Base-by-base conservation (phyloP, 2,329 filamentous ascomycete genomes). In the Cordyceps tenuipes region DNA sequence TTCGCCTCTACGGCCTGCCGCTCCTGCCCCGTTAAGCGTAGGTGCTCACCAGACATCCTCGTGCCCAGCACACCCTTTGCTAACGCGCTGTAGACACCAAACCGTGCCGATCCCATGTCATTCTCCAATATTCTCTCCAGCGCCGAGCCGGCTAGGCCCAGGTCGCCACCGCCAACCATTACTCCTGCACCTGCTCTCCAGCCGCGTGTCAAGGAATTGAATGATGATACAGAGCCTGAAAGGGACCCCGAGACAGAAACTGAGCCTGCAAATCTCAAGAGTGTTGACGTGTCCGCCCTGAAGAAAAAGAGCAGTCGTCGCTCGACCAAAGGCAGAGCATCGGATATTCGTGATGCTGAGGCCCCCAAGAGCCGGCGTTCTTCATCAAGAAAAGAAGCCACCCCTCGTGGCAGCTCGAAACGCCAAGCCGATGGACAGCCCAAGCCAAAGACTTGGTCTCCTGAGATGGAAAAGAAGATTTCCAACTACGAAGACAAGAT, bases 81-180 rank as follows among this genome's bases (percentile, higher is more conserved):
- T 44, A 44, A 49, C 56, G 43, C 46, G 31, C n/a, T 31, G 17
- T 71, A 91, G 83, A 88, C 88, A 54, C 83, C 88, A 1, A 85
- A 84, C 66, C 86, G 91, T 71, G 87, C 88, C 61, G 89, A 96
- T 71, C 89, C 92, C 57, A 97, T 97, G 92, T 94, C 92, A 5
- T 94, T 97, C 69, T 94, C 91, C 65, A 97, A 92, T 71, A 95
- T 97, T 62, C 86, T 97, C 48, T 93, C 91, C 4, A 91, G 84
- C 65, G 82, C 89, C 59, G 87, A 91, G 60, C 85, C 88, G 57
- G 79, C 83, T 44, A 79, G 79, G 62, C 79, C 81, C 8, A 80
- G 76, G 65, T 70, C 75, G 13, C 77, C 76, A 48, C 77, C 79
- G 36, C 76, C 76, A 2, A 68, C 75, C 21, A 68, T 67, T 36